Evolutionary conservation across 1,139 yeast genomes (phyloP), one percentile per base, ranked within the genome.

Genomic region (Magnusiomyces suaveolens): DNA sequence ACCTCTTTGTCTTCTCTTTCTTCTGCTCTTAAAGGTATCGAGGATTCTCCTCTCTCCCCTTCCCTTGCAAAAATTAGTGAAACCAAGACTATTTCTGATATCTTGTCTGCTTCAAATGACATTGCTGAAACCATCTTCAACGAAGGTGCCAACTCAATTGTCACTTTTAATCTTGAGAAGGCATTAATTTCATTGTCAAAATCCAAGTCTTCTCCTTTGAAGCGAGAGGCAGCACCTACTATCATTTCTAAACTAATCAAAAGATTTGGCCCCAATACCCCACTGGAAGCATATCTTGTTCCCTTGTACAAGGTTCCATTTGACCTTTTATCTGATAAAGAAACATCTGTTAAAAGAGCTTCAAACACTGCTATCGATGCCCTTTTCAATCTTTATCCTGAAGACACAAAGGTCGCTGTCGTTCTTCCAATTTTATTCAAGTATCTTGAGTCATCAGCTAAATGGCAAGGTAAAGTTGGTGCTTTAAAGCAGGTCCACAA

Each of bases 401-500:
- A 78, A n/a, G 95, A 88, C 70, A 94, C 95, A 1, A 76, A 84
- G 60, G 83, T 88, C 1, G 75, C 92, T 8, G 78, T 79, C 14
- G 77, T 90, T 38, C 68, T 92, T 51, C 81, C 84, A 56, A 78
- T 74, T 55, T 68, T 87, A 32, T 71, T 87, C 60, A 68, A 66
- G 18, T 89, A 86, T 67, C 76, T 92, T 63, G 75, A 77, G 58
- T 82, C 90, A 1, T 83, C 96, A 52, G 95, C 96, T 54, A 92
- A 90, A 72, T 90, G 97, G 96, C 94, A 87, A 70, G 79, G 89
- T 52, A 90, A 92, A 71, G 66, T 87, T 54, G 95, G 86, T 20
- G 94, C 94, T 55, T 76, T 92, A 64, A 80, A 79, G 60, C 67
- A 82, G 3, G 73, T 89, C 54, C 95, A 88, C 66, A 83, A 77